A percentile compares a stretch with the other conserved stretches of the same genome.
Evolutionary conservation across 257 asterid species (phyloP).

Genomic region (Scutellaria baicalensis): DNA sequence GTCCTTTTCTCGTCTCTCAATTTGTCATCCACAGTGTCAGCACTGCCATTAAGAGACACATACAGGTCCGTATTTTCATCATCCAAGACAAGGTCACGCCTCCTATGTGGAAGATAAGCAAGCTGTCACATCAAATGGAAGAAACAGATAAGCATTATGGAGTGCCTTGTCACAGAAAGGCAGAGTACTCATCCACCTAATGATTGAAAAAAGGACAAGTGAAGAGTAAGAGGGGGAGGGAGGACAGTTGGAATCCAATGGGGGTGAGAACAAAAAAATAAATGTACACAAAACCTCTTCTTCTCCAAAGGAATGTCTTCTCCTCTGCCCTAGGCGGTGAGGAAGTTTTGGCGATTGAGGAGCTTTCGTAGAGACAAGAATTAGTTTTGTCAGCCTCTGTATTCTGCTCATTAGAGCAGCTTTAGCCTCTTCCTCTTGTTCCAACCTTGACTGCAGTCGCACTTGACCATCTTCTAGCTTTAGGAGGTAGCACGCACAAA

Average conservation of each 20-base stretch:
- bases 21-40: slow-evolving; percentile 54
- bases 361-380: slow-evolving; percentile 89
- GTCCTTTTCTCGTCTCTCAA: slow-evolving; percentile 71
- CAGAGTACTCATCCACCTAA: slow-evolving; percentile 9
- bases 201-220: slow-evolving; percentile 1
- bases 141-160: slow-evolving; percentile 4
- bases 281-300: slow-evolving; percentile 62
- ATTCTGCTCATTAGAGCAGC: slow-evolving; percentile 96
- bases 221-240: background rate
- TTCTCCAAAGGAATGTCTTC: slow-evolving; percentile 99
- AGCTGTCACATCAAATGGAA: slow-evolving; percentile 58
- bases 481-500: slow-evolving; percentile 35
- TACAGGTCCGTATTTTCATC: slow-evolving; percentile 64
- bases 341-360: slow-evolving; percentile 71
- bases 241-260: background rate
- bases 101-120: slow-evolving; percentile 98
- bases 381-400: slow-evolving; percentile 90
- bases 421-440: slow-evolving; percentile 99
- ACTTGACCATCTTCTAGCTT: slow-evolving; percentile 99
- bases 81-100: slow-evolving; percentile 81
- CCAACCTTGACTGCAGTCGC: slow-evolving; percentile 94
- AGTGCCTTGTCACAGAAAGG: background rate
- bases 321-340: slow-evolving; percentile 69
- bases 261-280: background rate
- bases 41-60: slow-evolving; percentile 64